Conservation (phyloP, 768 basidiomycete species). For the Fibroporia radiculosa region DNA sequence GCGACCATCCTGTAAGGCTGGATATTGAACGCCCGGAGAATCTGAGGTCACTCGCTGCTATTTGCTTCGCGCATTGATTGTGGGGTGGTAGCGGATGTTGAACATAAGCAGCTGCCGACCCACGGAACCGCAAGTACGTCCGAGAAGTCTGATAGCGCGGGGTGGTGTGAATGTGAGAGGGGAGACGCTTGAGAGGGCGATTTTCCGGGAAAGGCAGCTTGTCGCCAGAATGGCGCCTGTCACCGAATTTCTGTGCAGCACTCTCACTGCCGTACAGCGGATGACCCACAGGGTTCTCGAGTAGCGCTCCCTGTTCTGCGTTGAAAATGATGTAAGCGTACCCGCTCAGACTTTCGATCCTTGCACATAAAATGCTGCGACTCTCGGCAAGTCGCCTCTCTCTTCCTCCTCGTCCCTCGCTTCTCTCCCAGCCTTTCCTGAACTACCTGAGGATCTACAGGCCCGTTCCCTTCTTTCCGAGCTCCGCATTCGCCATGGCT, state of each 20-base stretch:
- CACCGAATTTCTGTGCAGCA: neutral
- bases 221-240: neutral
- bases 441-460: constrained; percentile 1
- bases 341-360: neutral
- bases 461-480: neutral
- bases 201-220: neutral
- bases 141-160: neutral
- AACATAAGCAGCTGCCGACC: too few relatives aligned
- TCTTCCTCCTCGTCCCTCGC: neutral
- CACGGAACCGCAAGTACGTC: too few relatives aligned
- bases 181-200: neutral
- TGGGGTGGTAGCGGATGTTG: too few relatives aligned
- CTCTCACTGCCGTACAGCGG: neutral
- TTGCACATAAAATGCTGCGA: constrained; percentile 11
- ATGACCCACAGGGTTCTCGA: neutral
- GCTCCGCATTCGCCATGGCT: constrained; percentile 9
- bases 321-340: constrained; percentile 4
- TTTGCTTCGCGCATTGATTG: too few relatives aligned
- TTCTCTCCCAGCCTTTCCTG: neutral
- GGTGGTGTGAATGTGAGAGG: neutral
- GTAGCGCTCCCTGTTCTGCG: neutral
- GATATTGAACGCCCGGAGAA: too few relatives aligned
- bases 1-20: too few relatives aligned
- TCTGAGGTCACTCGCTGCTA: too few relatives aligned
- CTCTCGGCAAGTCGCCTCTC: constrained; percentile 9